phyloP scores from a whole-genome alignment of 2,329 filamentous ascomycete species.

The Neonectria coccinea region DNA sequence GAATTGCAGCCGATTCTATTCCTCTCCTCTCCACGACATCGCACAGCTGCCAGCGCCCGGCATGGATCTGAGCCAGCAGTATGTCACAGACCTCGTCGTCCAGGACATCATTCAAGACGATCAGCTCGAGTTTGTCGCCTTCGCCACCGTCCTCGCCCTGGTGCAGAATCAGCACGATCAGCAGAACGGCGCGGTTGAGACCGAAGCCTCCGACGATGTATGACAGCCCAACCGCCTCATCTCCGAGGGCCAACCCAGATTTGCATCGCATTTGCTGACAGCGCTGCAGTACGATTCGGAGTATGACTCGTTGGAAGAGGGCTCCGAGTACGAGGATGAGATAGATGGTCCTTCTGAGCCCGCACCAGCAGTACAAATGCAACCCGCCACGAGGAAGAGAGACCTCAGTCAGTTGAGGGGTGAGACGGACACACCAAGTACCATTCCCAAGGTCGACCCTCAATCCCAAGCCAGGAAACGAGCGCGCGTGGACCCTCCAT shows the following conservation, averaged over 20 bases:
- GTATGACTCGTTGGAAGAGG: slow-evolving; percentile 7
- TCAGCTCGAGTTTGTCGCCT: slow-evolving; percentile 18
- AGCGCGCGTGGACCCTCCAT: slow-evolving; percentile 24
- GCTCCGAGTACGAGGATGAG: slow-evolving; percentile 18
- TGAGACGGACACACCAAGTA: slow-evolving; percentile 28
- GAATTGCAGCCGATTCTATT: neutral
- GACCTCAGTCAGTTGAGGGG: slow-evolving; percentile 22
- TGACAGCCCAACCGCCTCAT: slow-evolving; percentile 2
- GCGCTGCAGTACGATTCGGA: slow-evolving; percentile 30
- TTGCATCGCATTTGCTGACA: neutral
- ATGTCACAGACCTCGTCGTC: slow-evolving; percentile 25
- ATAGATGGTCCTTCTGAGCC: neutral
- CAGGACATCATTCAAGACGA: slow-evolving; percentile 30
- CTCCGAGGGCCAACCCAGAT: neutral
- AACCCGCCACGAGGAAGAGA: slow-evolving; percentile 31
- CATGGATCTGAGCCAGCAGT: slow-evolving; percentile 4
- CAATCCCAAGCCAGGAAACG: slow-evolving; percentile 31
- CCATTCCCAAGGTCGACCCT: slow-evolving; percentile 21
- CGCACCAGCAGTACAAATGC: neutral
- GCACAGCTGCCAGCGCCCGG: neutral
- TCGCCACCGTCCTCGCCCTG: slow-evolving; percentile 29
- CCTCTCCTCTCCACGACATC: slow-evolving; percentile 13
- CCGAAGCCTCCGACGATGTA: slow-evolving; percentile 32
- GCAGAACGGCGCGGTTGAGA: slow-evolving; percentile 6
- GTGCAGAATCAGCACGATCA: slow-evolving; percentile 7